Evolutionary conservation across 371 early-diverging fungal genomes (phyloP).

Genomic region (Rhizomucor miehei): DNA sequence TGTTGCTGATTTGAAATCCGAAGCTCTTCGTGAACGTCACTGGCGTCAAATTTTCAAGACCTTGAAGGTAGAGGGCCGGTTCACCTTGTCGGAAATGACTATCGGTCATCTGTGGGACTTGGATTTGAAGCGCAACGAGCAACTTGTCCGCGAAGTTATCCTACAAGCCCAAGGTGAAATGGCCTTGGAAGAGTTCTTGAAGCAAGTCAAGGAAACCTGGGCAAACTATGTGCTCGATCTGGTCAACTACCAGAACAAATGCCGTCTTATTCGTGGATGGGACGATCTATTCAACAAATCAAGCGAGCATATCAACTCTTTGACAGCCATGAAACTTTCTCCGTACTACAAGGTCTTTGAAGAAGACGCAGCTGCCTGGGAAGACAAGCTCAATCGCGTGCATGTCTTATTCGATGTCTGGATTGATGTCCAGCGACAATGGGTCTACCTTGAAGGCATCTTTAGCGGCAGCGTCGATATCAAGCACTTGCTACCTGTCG

Average conservation of each 20-base stretch:
- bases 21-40: slow-evolving; percentile 95
- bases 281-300: slow-evolving; percentile 97
- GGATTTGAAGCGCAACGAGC: slow-evolving; percentile 86
- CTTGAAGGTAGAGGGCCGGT: slow-evolving; percentile 70
- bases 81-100: slow-evolving; percentile 81
- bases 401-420: slow-evolving; percentile 97
- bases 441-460: slow-evolving; percentile 98
- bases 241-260: slow-evolving; percentile 96
- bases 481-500: slow-evolving; percentile 93
- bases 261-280: slow-evolving; percentile 95
- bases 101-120: slow-evolving; percentile 95
- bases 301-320: slow-evolving; percentile 91
- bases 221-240: slow-evolving; percentile 88
- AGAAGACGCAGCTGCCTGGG: slow-evolving; percentile 94
- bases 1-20: slow-evolving; percentile 91
- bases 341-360: slow-evolving; percentile 98
- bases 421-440: slow-evolving; percentile 99
- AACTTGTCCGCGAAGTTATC: slow-evolving; percentile 81
- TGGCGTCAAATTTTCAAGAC: slow-evolving; percentile 92
- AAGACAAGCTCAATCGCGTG: slow-evolving; percentile 93
- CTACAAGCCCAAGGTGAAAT: slow-evolving; percentile 97
- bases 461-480: slow-evolving; percentile 96
- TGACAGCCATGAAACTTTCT: slow-evolving; percentile 95
- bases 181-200: slow-evolving; percentile 97
- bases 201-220: slow-evolving; percentile 90